Percentiles rank a stretch among this genome's conserved stretches.
Evolutionary conservation across 176 grass and related monocot genomes (phyloP).

Genomic region (Triticum timopheevii): DNA sequence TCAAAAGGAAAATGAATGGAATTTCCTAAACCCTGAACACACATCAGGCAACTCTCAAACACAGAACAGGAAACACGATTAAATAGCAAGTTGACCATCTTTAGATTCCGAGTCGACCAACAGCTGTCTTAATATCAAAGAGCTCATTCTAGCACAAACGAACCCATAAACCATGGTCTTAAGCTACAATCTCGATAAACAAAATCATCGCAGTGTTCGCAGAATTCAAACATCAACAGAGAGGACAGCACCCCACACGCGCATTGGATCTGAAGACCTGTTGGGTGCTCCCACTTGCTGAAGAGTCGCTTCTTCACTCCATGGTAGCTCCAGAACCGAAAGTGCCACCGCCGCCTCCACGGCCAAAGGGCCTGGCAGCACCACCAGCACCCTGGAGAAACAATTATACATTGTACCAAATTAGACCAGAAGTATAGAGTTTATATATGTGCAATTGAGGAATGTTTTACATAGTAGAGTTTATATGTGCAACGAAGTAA

Average conservation of each 20-base stretch:
- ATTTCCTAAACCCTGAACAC: too few relatives aligned
- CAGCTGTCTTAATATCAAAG: not conserved
- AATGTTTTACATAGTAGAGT: too few relatives aligned
- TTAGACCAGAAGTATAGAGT: not conserved
- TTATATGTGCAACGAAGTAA: too few relatives aligned
- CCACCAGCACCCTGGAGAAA: slow-evolving; percentile 47
- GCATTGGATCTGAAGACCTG: not conserved
- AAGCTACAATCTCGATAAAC: slow-evolving; percentile 37
- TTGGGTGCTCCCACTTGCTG: not conserved
- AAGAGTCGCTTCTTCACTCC: slow-evolving; percentile 76
- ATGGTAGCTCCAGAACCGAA: slow-evolving; percentile 51
- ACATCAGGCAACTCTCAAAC: too few relatives aligned
- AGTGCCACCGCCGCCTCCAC: slow-evolving; percentile 47
- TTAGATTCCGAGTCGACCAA: not conserved
- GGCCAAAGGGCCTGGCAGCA: slow-evolving; percentile 81
- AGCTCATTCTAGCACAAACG: slow-evolving; percentile 28
- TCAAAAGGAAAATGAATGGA: too few relatives aligned
- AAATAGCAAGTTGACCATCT: not conserved
- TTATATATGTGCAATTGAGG: too few relatives aligned
- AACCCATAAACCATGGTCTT: slow-evolving; percentile 22
- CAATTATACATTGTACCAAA: not conserved
- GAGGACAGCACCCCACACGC: not conserved
- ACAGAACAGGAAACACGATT: not conserved
- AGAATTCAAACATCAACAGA: slow-evolving; percentile 36
- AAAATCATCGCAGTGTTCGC: slow-evolving; percentile 38